These are phyloP conservation scores for Scheffersomyces lignicola DNA, from an alignment of 1,139 yeast species.

Conservation along the genomic window DNA sequence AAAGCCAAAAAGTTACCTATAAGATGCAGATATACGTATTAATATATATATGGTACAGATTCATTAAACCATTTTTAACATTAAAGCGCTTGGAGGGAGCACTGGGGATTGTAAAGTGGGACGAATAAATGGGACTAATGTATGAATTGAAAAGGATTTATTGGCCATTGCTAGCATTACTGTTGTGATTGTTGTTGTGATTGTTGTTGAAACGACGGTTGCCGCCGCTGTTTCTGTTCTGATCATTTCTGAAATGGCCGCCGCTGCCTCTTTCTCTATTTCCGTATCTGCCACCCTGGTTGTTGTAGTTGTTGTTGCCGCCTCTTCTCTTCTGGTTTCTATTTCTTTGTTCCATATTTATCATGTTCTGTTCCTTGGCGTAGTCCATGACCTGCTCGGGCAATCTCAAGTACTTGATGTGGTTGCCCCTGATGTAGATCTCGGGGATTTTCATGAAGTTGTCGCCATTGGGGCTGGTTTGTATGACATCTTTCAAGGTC, in stretches of 20 bases:
- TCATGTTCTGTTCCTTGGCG: slow-evolving; percentile 66
- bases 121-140: too few species aligned
- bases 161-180: not conserved
- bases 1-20: not conserved
- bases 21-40: not conserved
- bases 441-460: slow-evolving; percentile 70
- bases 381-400: slow-evolving; percentile 71
- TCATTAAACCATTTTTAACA: not conserved
- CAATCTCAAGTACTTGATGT: slow-evolving; percentile 50
- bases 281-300: slow-evolving; percentile 8
- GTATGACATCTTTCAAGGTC: slow-evolving; percentile 76
- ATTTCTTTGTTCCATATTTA: slow-evolving; percentile 53
- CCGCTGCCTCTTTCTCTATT: slow-evolving; percentile 8
- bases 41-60: slow-evolving; percentile 1
- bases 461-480: slow-evolving; percentile 69
- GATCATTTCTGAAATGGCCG: slow-evolving; percentile 3
- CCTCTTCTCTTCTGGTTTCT: slow-evolving; percentile 49
- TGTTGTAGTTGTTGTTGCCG: slow-evolving; percentile 18
- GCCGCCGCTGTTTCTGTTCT: slow-evolving; percentile 6
- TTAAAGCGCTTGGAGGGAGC: not conserved
- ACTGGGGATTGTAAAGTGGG: not conserved
- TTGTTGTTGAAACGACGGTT: slow-evolving; percentile 7
- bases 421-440: slow-evolving; percentile 83
- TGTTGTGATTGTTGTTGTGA: not conserved
- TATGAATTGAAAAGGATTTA: too few species aligned